Conservation (phyloP, 2,329 filamentous ascomycete genomes). For the Epichloe sibirici region DNA sequence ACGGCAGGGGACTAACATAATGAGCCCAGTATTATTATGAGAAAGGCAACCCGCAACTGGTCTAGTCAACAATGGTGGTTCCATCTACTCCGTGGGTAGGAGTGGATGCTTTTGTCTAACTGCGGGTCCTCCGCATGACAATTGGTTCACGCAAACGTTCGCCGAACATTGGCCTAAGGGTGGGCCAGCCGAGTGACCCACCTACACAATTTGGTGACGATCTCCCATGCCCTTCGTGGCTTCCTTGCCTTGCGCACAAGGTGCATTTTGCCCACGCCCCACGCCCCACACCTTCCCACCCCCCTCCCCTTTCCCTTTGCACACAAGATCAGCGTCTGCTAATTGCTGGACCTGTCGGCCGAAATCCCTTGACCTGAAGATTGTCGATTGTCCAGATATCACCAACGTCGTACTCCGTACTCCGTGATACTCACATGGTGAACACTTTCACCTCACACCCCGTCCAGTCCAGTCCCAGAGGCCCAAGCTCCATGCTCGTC, state of each 20-base stretch:
- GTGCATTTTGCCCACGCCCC: neutral
- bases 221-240: neutral
- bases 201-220: constrained; percentile 3
- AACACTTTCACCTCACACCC: neutral
- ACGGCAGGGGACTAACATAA: neutral
- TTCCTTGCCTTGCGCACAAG: neutral
- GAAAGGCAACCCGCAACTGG: neutral
- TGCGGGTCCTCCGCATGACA: neutral
- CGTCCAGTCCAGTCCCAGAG: neutral
- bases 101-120: neutral
- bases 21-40: neutral
- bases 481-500: neutral
- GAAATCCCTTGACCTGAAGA: constrained; percentile 1
- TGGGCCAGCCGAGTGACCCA: neutral
- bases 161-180: constrained; percentile 5
- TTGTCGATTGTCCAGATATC: neutral
- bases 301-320: too few species aligned
- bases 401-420: neutral
- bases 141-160: constrained; percentile 2
- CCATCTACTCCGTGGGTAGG: neutral
- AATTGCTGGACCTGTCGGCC: constrained; percentile 3
- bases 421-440: too few species aligned
- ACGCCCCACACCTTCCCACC: neutral
- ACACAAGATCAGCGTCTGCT: neutral
- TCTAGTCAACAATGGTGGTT: constrained; percentile 1